Evolutionary conservation across 148 eudicot species (phyloP).

Genomic region (Rheum nobile): DNA sequence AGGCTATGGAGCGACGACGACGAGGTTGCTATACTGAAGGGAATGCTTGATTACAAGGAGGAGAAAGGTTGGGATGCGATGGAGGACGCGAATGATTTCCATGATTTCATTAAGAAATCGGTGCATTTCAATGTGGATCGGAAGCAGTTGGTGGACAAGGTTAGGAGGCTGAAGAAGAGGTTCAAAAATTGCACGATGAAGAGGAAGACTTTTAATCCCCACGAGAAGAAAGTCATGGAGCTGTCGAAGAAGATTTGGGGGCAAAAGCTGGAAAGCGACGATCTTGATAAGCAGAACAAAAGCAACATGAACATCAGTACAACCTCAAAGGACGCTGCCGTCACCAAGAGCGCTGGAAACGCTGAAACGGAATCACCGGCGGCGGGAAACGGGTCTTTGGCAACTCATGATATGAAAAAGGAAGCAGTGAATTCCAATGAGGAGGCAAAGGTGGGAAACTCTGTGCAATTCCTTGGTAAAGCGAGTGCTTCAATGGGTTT

Average conservation of each 20-base stretch:
- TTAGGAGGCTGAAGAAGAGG: slow-evolving; percentile 32
- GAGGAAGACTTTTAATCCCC: slow-evolving; percentile 19
- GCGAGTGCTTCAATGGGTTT: not conserved
- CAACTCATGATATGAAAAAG: not conserved
- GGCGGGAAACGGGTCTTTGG: not conserved
- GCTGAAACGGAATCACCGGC: not conserved
- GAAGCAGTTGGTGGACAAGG: slow-evolving; percentile 27
- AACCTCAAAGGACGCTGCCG: not conserved
- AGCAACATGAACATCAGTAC: not conserved
- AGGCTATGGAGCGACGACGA: slow-evolving; percentile 48
- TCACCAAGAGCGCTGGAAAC: not conserved
- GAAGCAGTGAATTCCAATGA: not conserved
- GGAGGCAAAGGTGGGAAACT: not conserved
- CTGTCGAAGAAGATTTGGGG: slow-evolving; percentile 40
- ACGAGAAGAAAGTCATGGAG: slow-evolving; percentile 22
- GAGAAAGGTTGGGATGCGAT: slow-evolving; percentile 22
- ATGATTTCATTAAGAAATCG: slow-evolving; percentile 21
- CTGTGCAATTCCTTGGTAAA: not conserved
- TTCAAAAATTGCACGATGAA: slow-evolving; percentile 14
- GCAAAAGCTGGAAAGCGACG: not conserved
- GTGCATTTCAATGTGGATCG: slow-evolving; percentile 24
- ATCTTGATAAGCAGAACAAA: not conserved
- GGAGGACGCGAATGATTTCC: slow-evolving; percentile 22
- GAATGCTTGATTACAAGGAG: slow-evolving; percentile 29
- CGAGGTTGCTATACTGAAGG: slow-evolving; percentile 34